Percentiles rank a stretch among this genome's conserved stretches.
Conservation (phyloP, 208 protist genomes). For the Borovskyia barvae region DNA sequence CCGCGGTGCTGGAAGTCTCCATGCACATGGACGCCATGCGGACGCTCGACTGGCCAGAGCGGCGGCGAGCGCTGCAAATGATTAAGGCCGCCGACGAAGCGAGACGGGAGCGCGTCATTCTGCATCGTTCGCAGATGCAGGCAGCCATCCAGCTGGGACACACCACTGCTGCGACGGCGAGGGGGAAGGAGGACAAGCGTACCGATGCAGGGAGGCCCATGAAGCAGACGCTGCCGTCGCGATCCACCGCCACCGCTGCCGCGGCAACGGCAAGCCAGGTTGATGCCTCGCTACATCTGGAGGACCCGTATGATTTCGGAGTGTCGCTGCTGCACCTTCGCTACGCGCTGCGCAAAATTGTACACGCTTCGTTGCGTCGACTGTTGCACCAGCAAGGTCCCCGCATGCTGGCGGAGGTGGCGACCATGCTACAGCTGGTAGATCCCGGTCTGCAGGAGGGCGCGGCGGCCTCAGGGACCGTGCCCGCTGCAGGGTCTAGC, state of each 20-base stretch:
- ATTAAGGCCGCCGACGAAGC: slow-evolving; percentile 70
- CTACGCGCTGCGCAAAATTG: slow-evolving; percentile 83
- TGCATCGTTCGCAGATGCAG: slow-evolving; percentile 37
- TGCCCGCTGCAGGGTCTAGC: no score
- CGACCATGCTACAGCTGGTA: slow-evolving; percentile 49
- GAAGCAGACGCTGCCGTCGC: no score
- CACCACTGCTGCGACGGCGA: not conserved
- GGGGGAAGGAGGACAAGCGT: no score
- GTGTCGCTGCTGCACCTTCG: slow-evolving; percentile 78
- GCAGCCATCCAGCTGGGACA: slow-evolving; percentile 16
- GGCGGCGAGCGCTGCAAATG: slow-evolving; percentile 51
- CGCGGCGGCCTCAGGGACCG: no score
- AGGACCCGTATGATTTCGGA: slow-evolving; percentile 75
- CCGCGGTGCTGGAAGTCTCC: slow-evolving; percentile 65
- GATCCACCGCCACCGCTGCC: not conserved
- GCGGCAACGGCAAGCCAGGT: slow-evolving; percentile 20
- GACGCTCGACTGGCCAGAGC: slow-evolving; percentile 30
- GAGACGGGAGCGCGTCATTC: slow-evolving; percentile 53
- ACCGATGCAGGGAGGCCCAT: no score
- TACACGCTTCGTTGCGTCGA: slow-evolving; percentile 75
- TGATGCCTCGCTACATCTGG: slow-evolving; percentile 62
- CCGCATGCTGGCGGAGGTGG: slow-evolving; percentile 57
- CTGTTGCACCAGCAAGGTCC: slow-evolving; percentile 55
- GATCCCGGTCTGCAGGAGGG: slow-evolving; percentile 23
- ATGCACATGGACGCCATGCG: slow-evolving; percentile 69